Conservation (phyloP, 2,329 filamentous ascomycete genomes). For the Sporothrix globosa region DNA sequence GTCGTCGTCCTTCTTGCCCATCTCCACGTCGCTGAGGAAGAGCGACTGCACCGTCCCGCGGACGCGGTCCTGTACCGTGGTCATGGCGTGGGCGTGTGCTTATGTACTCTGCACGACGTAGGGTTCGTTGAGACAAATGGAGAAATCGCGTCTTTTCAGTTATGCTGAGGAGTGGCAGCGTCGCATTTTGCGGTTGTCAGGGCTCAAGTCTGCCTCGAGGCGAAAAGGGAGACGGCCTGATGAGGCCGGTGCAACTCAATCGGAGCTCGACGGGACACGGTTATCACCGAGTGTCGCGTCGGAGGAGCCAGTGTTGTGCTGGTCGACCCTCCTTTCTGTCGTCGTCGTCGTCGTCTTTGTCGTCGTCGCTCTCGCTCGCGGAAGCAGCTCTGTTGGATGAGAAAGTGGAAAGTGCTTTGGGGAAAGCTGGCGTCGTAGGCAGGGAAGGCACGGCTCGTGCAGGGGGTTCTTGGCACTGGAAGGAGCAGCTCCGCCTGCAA, state of each 20-base stretch:
- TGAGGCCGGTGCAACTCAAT: background rate
- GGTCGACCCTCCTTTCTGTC: background rate
- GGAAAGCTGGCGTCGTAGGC: background rate
- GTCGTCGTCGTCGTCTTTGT: background rate
- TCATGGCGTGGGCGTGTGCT: background rate
- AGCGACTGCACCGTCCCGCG: slow-evolving; percentile 49
- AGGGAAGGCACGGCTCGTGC: slow-evolving; percentile 19
- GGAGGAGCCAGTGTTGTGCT: background rate
- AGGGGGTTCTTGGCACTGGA: slow-evolving; percentile 15
- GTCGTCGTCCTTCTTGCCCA: slow-evolving; percentile 65
- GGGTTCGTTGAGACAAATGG: background rate
- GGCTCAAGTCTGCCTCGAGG: background rate
- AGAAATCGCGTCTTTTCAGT: slow-evolving; percentile 10
- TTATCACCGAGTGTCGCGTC: background rate
- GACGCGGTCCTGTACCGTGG: slow-evolving; percentile 31
- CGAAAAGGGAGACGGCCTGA: background rate
- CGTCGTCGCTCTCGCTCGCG: background rate
- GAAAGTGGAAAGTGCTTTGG: slow-evolving; percentile 8
- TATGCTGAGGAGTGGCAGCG: background rate
- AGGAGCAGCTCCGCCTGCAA: slow-evolving; percentile 17
- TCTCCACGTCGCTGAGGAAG: slow-evolving; percentile 58
- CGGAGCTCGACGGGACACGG: background rate
- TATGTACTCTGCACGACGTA: no score
- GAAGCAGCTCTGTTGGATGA: background rate
- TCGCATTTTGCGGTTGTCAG: slow-evolving; percentile 11